Evolutionary conservation across 1,284 basidiomycete genomes (phyloP), one percentile per base, ranked within the genome.

Genomic region (Ceraceosorus bombacis): DNA sequence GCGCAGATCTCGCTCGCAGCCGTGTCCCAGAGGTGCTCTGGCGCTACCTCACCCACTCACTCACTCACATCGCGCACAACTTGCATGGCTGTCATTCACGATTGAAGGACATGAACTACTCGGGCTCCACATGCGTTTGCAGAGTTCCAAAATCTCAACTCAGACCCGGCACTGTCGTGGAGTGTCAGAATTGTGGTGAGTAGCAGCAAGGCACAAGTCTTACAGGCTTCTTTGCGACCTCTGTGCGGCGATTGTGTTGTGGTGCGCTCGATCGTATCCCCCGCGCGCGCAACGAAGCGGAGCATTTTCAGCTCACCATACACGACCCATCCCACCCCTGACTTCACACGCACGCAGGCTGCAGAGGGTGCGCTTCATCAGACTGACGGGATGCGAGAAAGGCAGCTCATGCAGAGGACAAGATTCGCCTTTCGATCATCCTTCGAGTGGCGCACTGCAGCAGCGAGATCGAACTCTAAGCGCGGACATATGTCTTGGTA

Each of bases 111-210:
- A 97, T 96, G 92, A 98, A 97, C 81, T 96, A 97, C 76, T 88
- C 94, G 81, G 95, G 95, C 6, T 95, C 92, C n/a, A 95, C 95
- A 39, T 99, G 95, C 78, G 88, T 98, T 62, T 99, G 95, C 78
- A 85, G 95, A 68, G 93, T 98, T 53, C 95, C 95, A 2, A 97
- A 96, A 78, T 87, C 89, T 4, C 88, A 91, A 72, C 83, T 99
- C 37, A 88, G 91, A 61, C 82, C 85, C 58, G 94, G 92, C 5
- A 91, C 89, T 3, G 82, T 97, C n/a, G 94, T 98, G 0, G 90
- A 97, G 80, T 97, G 93, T 79, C 88, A 89, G 54, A 91, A 95
- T 77, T 97, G 93, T 79, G 67, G 72, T 46, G 43, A 46, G 43
- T 27, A 27, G 27, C 27, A 27, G 27, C 27, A 27, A 27, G 27